These are phyloP conservation scores for Trichaptum fuscoviolaceum DNA, from an alignment of 768 basidiomycete genomes.

Conservation along the genomic window DNA sequence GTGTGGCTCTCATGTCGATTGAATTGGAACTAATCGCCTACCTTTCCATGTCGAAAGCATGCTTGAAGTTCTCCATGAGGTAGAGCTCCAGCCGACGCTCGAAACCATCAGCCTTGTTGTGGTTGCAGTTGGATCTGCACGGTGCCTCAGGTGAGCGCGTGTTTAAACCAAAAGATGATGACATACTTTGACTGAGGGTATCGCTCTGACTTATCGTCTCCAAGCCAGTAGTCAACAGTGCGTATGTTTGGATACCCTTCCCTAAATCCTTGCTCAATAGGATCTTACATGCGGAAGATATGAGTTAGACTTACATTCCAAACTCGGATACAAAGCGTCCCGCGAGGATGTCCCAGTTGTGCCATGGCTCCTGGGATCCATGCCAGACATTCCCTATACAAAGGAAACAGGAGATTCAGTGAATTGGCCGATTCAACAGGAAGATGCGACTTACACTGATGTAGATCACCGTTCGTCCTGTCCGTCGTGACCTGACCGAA, in stretches of 20 bases:
- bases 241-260: constrained; percentile 83
- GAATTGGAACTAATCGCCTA: constrained; percentile 22
- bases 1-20: background rate
- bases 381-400: constrained; percentile 90
- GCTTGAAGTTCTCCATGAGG: constrained; percentile 90
- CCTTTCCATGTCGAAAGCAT: constrained; percentile 85
- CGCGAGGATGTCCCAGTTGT: constrained; percentile 86
- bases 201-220: constrained; percentile 63
- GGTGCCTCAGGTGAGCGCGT: background rate
- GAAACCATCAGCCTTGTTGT: constrained; percentile 90
- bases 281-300: background rate
- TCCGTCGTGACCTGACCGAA: constrained; percentile 69
- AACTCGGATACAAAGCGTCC: constrained; percentile 96
- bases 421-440: background rate
- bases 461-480: constrained; percentile 77
- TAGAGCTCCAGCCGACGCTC: constrained; percentile 88
- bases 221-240: constrained; percentile 88
- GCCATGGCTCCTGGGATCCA: constrained; percentile 88
- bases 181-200: constrained; percentile 81
- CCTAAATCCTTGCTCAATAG: constrained; percentile 38
- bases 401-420: constrained; percentile 1
- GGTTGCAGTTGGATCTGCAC: constrained; percentile 60
- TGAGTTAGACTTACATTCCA: constrained; percentile 59
- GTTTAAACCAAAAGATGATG: constrained; percentile 4
- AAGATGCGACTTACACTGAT: constrained; percentile 60